Conservation (phyloP, 2,329 filamentous ascomycete genomes). For the Plenodomus lindquistii region DNA sequence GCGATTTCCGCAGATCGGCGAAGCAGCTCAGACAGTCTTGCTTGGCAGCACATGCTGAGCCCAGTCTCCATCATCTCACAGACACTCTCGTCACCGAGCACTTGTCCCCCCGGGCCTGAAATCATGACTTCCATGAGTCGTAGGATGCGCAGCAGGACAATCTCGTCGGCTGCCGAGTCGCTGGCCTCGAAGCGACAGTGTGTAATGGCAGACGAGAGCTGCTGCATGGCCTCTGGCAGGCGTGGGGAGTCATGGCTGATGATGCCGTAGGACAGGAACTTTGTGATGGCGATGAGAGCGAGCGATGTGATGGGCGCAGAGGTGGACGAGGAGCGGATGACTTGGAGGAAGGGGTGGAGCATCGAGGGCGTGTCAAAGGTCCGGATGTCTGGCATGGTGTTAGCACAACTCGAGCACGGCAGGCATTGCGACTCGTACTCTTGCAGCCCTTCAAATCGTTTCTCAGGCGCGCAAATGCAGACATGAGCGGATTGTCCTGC, state of each 20-base stretch:
- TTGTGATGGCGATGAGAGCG: slow-evolving; percentile 88
- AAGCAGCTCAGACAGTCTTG: slow-evolving; percentile 85
- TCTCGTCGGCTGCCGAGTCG: slow-evolving; percentile 91
- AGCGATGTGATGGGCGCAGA: slow-evolving; percentile 95
- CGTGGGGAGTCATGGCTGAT: slow-evolving; percentile 83
- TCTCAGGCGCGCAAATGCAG: slow-evolving; percentile 86
- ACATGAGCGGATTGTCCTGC: slow-evolving; percentile 96
- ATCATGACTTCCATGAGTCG: slow-evolving; percentile 99
- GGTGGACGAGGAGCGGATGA: slow-evolving; percentile 94
- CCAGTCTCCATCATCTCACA: slow-evolving; percentile 99
- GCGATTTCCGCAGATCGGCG: slow-evolving; percentile 91
- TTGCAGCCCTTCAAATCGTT: slow-evolving; percentile 85
- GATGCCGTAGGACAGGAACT: slow-evolving; percentile 95
- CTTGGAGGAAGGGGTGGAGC: slow-evolving; percentile 91
- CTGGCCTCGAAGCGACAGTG: slow-evolving; percentile 98
- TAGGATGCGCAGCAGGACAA: slow-evolving; percentile 89
- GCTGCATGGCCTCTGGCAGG: slow-evolving; percentile 89
- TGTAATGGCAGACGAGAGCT: slow-evolving; percentile 90
- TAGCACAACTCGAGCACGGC: slow-evolving; percentile 17
- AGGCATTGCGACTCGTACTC: slow-evolving; percentile 55
- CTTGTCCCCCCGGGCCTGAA: slow-evolving; percentile 85
- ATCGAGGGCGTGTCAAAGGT: slow-evolving; percentile 87
- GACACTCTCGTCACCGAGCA: slow-evolving; percentile 96
- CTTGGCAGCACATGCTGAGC: slow-evolving; percentile 94
- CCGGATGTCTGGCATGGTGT: slow-evolving; percentile 68